A percentile compares a stretch with the other conserved stretches of the same genome.
Conservation (phyloP, 1,139 yeast genomes). For the Sporopachydermia cereana region DNA sequence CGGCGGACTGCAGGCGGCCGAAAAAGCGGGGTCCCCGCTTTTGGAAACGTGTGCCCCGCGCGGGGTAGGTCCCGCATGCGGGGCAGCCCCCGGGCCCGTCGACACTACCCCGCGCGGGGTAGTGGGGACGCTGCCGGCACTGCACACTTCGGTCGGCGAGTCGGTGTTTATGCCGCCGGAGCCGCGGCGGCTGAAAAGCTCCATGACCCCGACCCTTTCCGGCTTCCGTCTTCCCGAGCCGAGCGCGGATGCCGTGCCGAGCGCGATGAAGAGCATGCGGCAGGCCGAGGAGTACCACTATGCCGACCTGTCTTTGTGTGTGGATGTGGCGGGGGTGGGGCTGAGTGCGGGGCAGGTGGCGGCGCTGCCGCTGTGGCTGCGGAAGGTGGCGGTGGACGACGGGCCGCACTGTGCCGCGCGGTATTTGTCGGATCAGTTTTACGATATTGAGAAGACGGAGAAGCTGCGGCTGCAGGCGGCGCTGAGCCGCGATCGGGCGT, state of each 20-base stretch:
- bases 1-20: conserved; percentile 27
- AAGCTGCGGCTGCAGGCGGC: conserved; percentile 24
- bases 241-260: conserved; percentile 14
- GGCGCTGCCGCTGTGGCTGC: conserved; percentile 25
- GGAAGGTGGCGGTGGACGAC: conserved; percentile 15
- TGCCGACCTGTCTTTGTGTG: background rate
- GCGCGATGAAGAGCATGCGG: conserved; percentile 10
- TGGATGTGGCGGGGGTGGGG: conserved; percentile 6
- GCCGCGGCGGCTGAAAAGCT: conserved; percentile 8
- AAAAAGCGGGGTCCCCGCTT: conserved; percentile 17
- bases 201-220: conserved; percentile 18
- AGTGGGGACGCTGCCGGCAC: background rate
- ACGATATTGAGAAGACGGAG: conserved; percentile 27
- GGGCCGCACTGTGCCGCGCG: conserved; percentile 17
- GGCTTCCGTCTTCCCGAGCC: conserved; percentile 19
- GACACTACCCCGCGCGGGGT: conserved; percentile 12
- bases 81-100: background rate
- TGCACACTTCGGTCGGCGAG: background rate
- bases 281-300: conserved; percentile 11
- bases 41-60: conserved; percentile 13
- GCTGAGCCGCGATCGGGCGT: conserved; percentile 15
- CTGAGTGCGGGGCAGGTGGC: conserved; percentile 7
- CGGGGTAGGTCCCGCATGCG: no score
- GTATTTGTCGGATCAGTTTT: conserved; percentile 25
- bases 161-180: background rate